These are phyloP conservation scores for Prunus mongolica DNA, from an alignment of 306 rosid species.

Conservation along the genomic window DNA sequence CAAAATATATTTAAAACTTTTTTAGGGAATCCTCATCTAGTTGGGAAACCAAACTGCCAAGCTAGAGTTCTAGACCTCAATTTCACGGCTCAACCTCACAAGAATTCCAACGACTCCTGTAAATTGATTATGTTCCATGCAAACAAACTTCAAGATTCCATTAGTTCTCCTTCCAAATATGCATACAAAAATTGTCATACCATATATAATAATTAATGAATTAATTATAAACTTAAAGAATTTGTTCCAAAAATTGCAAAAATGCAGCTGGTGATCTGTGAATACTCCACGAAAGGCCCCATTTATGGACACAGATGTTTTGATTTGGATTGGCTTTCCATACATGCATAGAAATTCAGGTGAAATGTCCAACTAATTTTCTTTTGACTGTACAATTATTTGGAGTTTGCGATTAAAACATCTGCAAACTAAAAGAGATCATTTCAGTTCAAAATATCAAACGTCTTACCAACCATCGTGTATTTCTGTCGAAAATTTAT, in stretches of 20 bases:
- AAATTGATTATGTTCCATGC: too few relatives aligned
- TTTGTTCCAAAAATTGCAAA: neutral
- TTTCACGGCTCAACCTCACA: too few relatives aligned
- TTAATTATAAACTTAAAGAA: neutral
- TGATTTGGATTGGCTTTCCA: neutral
- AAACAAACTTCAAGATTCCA: too few relatives aligned
- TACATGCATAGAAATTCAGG: neutral
- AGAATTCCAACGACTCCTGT: too few relatives aligned
- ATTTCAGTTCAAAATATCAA: neutral
- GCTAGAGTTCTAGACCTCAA: too few relatives aligned
- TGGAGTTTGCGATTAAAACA: neutral
- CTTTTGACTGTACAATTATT: too few relatives aligned
- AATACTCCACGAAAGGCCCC: neutral
- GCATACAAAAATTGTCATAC: neutral
- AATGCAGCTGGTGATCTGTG: too few relatives aligned
- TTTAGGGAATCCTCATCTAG: neutral
- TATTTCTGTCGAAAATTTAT: neutral
- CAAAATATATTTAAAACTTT: too few relatives aligned
- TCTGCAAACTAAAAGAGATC: neutral
- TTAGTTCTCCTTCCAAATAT: too few relatives aligned
- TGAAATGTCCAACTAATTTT: neutral
- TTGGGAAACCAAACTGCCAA: too few relatives aligned
- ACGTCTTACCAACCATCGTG: neutral
- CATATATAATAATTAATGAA: neutral
- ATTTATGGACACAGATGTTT: neutral